Conservation (phyloP, 371 early-diverging fungal genomes). For the Rhizopus stolonifer region DNA sequence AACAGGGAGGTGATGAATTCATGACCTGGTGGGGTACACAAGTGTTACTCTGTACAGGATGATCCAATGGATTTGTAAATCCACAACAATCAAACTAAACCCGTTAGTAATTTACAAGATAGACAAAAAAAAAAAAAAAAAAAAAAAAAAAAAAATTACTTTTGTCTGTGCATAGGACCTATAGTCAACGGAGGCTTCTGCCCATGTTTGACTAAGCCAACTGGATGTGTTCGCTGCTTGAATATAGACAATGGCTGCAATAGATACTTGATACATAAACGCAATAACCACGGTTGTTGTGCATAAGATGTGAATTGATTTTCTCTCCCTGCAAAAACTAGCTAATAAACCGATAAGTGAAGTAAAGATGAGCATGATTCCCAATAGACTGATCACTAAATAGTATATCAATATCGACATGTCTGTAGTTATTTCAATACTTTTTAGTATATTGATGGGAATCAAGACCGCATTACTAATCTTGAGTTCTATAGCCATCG, state of each 20-base stretch:
- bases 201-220: conserved; percentile 39
- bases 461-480: conserved; percentile 29
- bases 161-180: conserved; percentile 37
- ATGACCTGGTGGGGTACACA: conserved; percentile 27
- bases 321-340: conserved; percentile 30
- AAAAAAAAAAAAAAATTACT: conserved; percentile 11
- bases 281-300: conserved; percentile 31
- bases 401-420: not conserved
- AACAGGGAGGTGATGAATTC: conserved; percentile 33
- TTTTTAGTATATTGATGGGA: conserved; percentile 43
- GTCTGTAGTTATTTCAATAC: conserved; percentile 11
- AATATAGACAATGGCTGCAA: conserved; percentile 39
- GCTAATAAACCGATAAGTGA: conserved; percentile 37
- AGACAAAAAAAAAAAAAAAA: not conserved
- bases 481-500: conserved; percentile 33
- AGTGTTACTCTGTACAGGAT: conserved; percentile 22
- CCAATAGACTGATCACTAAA: conserved; percentile 44
- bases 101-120: not conserved
- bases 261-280: conserved; percentile 39
- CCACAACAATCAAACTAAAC: conserved; percentile 41
- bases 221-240: conserved; percentile 32
- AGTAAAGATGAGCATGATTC: conserved; percentile 37
- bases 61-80: conserved; percentile 31
- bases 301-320: conserved; percentile 35
- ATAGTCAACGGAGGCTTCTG: conserved; percentile 30